Percentiles rank a stretch among this genome's conserved stretches.
Evolutionary conservation across 23 red algal species (phyloP).

Genomic region (Chondrus crispus): DNA sequence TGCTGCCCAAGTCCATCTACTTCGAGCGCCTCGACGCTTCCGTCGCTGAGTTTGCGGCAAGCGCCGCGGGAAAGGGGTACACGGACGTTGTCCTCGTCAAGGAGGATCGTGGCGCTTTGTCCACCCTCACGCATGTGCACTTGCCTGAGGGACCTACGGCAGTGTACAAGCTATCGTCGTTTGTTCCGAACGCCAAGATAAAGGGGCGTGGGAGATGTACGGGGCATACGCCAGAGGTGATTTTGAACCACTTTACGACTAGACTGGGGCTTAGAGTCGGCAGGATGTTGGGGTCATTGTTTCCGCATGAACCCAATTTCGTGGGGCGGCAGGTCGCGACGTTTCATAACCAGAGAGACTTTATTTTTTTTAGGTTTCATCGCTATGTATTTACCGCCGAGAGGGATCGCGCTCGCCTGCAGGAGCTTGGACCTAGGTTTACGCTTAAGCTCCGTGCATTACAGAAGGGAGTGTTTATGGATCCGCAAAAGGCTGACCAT

Average conservation of each 20-base stretch:
- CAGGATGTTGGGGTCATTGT: conserved; percentile 81
- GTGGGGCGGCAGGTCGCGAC: conserved; percentile 82
- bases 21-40: conserved; percentile 50
- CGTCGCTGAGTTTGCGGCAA: conserved; percentile 17
- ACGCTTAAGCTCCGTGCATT: conserved; percentile 75
- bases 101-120: conserved; percentile 31
- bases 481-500: conserved; percentile 46
- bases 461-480: conserved; percentile 50
- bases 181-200: conserved; percentile 44
- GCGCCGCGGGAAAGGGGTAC: conserved; percentile 28
- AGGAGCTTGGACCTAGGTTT: conserved; percentile 96
- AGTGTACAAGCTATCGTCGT: conserved; percentile 72
- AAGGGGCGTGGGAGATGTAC: conserved; percentile 61
- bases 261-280: conserved; percentile 68
- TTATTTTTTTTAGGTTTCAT: conserved; percentile 97
- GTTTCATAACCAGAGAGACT: conserved; percentile 93
- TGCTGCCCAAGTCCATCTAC: conserved; percentile 69
- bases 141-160: conserved; percentile 69
- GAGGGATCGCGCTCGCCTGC: conserved; percentile 58
- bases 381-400: conserved; percentile 71
- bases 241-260: conserved; percentile 88
- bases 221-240: conserved; percentile 64
- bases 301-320: conserved; percentile 64
- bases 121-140: conserved; percentile 73
- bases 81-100: conserved; percentile 74